Evolutionary conservation across 805 yeast genomes (phyloP), one percentile per base, ranked within the genome.

Genomic region (Candida montana): DNA sequence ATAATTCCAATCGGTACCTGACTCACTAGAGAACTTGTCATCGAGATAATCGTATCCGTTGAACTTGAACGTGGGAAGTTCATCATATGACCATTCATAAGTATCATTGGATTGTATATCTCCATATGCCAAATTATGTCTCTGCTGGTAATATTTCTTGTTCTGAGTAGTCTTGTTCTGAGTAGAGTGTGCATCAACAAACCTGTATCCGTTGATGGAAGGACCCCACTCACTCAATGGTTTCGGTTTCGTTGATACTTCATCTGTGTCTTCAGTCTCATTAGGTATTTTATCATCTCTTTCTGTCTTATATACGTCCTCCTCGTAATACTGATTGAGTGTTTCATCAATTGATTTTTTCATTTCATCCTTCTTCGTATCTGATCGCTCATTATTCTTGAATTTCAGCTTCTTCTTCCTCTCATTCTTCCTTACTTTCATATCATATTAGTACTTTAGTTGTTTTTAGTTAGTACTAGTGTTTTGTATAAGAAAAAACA

Each of bases 161-260:
- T 33, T 36, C 12, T 26, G 16, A 7, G 16, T 12, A n/a, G n/a
- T n/a, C n/a, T n/a, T n/a, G n/a, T n/a, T n/a, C n/a, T n/a, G n/a
- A 3, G 47, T 7, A 4, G 42, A 39, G 5, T 29, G 8, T 2
- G 41, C 15, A 5, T 31, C 15, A 4, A 57, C 46, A 30, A 57
- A 57, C 13, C 58, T 39, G 23, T 54, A 57, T 1, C 61, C 61
- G 28, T 57, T 57, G 16, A 57, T 54, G 2, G 26, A 13, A 1
- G 61, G 61, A 1, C 61, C 61, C 59, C 60, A 57, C 42, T 57
- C 61, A 4, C 36, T 30, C 3, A 36, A 11, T 8, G n/a, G n/a
- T 26, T 26, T 26, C 29, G n/a, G 29, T 26, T 7, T 8, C 11
- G 7, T 26, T 26, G 29, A 26, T 11, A 26, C 6, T n/a, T n/a